These are phyloP conservation scores for Poterioochromonas sp. DNA, from an alignment of 352 stramenopile species.

Conservation along the genomic window DNA sequence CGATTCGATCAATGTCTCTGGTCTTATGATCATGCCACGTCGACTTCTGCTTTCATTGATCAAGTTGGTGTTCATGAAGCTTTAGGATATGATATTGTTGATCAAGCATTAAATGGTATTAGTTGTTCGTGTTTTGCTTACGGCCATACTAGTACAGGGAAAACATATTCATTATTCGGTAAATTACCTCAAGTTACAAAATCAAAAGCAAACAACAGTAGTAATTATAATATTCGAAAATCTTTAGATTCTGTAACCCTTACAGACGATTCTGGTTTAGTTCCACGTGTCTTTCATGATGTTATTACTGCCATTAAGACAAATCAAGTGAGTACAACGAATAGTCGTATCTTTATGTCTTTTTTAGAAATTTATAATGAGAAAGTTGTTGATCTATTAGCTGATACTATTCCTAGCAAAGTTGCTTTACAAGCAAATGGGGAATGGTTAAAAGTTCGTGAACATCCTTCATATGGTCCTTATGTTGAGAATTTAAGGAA, in stretches of 20 bases:
- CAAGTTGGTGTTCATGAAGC: slow-evolving; percentile 38
- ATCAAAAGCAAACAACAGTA: background rate
- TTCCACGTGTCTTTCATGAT: slow-evolving; percentile 25
- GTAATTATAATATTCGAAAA: background rate
- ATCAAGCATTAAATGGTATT: slow-evolving; percentile 40
- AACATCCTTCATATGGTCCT: slow-evolving; percentile 61
- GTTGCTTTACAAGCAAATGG: background rate
- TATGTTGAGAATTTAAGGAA: slow-evolving; percentile 78
- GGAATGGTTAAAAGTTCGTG: slow-evolving; percentile 58
- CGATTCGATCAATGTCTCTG: slow-evolving; percentile 42
- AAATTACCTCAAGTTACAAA: background rate
- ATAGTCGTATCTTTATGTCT: slow-evolving; percentile 45
- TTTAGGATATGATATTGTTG: slow-evolving; percentile 39
- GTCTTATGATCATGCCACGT: slow-evolving; percentile 16
- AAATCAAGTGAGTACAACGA: background rate
- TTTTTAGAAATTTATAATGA: slow-evolving; percentile 93
- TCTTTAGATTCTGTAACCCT: background rate
- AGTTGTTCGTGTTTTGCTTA: slow-evolving; percentile 45
- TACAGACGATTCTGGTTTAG: slow-evolving; percentile 1
- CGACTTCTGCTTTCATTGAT: background rate
- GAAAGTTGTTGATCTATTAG: slow-evolving; percentile 76
- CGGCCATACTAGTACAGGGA: slow-evolving; percentile 45
- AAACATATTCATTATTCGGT: slow-evolving; percentile 47
- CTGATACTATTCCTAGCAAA: slow-evolving; percentile 56
- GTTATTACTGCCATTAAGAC: background rate